Evolutionary conservation across 1,284 basidiomycete species (phyloP), one percentile per base, ranked within the genome.

Genomic region (Sanghuangporus baumii): DNA sequence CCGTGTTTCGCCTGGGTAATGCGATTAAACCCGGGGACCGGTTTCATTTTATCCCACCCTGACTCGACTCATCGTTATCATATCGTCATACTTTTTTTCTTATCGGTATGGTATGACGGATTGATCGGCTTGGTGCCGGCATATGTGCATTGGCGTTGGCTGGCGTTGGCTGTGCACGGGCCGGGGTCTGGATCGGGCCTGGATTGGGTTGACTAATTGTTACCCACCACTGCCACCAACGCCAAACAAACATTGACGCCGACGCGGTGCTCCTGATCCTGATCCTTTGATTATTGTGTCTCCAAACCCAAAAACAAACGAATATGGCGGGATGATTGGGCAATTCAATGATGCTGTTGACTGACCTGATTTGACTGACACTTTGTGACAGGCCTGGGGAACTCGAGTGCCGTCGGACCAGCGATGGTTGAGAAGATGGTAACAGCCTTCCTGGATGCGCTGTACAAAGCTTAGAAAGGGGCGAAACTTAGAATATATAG

Each of bases 361-460:
- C 20, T 46, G 43, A 46, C 43, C 8, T 46, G 43, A 6, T 46
- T 18, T 57, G 38, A 38, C 41, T n/a, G 38, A 16, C 16, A 18
- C 31, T 6, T n/a, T n/a, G 14, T 37, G 26, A 37, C 68, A 94
- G 96, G 96, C 64, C 78, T 98, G 12, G 95, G 96, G 18, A 85
- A 87, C 54, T 93, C 90, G 59, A 96, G 90, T 66, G 86, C 88
- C 3, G 89, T 94, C 8, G 96, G 96, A 2, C 91, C 93, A 1
- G 83, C 85, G n/a, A 86, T 99, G 73, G 89, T 98, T 9, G 86
- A 85, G n/a, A 82, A 93, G 71, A 74, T 98, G 59, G 92, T 93
- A 4, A 83, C 85, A 38, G 82, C 86, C 20, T 95, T 93, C 77
- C 75, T 96, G 70, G 93, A 95, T 73, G 80, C 89, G 47, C 69